phyloP scores from a whole-genome alignment of 2,329 filamentous ascomycete species.

The Emericellopsis atlantica region DNA sequence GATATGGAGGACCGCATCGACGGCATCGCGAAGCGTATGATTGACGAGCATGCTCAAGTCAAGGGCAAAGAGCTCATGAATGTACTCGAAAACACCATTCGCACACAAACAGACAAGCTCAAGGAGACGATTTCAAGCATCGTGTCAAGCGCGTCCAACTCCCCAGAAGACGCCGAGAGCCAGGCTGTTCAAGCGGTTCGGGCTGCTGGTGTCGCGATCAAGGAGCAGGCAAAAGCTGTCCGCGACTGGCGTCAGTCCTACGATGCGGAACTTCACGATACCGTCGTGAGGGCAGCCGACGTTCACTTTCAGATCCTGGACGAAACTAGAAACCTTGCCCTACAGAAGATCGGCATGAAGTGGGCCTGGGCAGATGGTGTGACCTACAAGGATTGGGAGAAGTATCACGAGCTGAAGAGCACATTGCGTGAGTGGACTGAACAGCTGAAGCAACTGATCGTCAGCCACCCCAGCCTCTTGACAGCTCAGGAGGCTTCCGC shows the following conservation, averaged over 20 bases:
- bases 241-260: slow-evolving; percentile 66
- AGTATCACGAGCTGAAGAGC: slow-evolving; percentile 78
- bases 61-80: slow-evolving; percentile 55
- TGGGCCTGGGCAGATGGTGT: slow-evolving; percentile 96
- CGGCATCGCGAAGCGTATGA: slow-evolving; percentile 41
- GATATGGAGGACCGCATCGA: slow-evolving; percentile 61
- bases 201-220: slow-evolving; percentile 58
- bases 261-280: slow-evolving; percentile 53
- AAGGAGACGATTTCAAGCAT: slow-evolving; percentile 48
- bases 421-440: slow-evolving; percentile 76
- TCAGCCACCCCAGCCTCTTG: slow-evolving; percentile 58
- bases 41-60: slow-evolving; percentile 50
- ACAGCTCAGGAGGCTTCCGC: slow-evolving; percentile 55
- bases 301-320: slow-evolving; percentile 75
- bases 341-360: slow-evolving; percentile 84
- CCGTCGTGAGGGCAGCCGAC: slow-evolving; percentile 61
- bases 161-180: slow-evolving; percentile 27
- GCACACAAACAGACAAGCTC: slow-evolving; percentile 49
- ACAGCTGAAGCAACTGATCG: slow-evolving; percentile 66
- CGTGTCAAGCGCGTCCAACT: slow-evolving; percentile 36
- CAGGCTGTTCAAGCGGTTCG: slow-evolving; percentile 43
- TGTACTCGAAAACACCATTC: slow-evolving; percentile 55
- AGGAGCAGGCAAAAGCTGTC: slow-evolving; percentile 63
- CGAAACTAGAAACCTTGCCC: slow-evolving; percentile 67
- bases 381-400: slow-evolving; percentile 94